Percentiles rank a stretch among this genome's conserved stretches.
phyloP scores from a whole-genome alignment of 1,139 yeast species.

The Candida sojae region DNA sequence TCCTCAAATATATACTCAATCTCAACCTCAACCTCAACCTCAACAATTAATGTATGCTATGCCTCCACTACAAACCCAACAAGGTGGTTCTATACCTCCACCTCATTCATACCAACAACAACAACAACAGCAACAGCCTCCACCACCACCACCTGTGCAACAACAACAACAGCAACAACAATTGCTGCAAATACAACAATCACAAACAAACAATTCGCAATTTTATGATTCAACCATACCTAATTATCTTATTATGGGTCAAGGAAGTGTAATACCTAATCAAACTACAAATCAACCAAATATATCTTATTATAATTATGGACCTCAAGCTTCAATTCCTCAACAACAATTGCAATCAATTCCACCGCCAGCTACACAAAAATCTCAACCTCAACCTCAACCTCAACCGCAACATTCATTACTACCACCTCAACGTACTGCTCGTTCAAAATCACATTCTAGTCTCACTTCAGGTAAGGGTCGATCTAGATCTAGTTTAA shows the following conservation, averaged over 20 bases:
- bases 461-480: slow-evolving; percentile 1
- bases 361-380: slow-evolving; percentile 3
- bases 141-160: not conserved
- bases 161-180: slow-evolving; percentile 2
- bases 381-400: slow-evolving; percentile 1
- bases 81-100: slow-evolving; percentile 19
- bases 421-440: slow-evolving; percentile 9
- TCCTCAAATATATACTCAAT: slow-evolving; percentile 5
- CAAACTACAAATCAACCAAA: slow-evolving; percentile 11
- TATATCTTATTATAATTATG: slow-evolving; percentile 4
- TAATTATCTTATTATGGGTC: slow-evolving; percentile 21
- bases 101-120: slow-evolving; percentile 7
- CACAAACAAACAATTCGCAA: slow-evolving; percentile 4
- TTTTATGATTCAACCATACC: slow-evolving; percentile 19
- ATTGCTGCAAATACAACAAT: slow-evolving; percentile 9
- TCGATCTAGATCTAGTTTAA: not conserved
- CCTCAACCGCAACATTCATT: slow-evolving; percentile 3
- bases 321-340: slow-evolving; percentile 4
- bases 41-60: slow-evolving; percentile 18
- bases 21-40: slow-evolving; percentile 13
- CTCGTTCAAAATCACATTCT: not conserved
- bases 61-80: slow-evolving; percentile 14
- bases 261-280: slow-evolving; percentile 11
- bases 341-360: slow-evolving; percentile 5
- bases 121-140: slow-evolving; percentile 1